Percentiles rank a stretch among this genome's conserved stretches.
Conservation (phyloP, 352 stramenopile species). For the Lagenidium giganteum region DNA sequence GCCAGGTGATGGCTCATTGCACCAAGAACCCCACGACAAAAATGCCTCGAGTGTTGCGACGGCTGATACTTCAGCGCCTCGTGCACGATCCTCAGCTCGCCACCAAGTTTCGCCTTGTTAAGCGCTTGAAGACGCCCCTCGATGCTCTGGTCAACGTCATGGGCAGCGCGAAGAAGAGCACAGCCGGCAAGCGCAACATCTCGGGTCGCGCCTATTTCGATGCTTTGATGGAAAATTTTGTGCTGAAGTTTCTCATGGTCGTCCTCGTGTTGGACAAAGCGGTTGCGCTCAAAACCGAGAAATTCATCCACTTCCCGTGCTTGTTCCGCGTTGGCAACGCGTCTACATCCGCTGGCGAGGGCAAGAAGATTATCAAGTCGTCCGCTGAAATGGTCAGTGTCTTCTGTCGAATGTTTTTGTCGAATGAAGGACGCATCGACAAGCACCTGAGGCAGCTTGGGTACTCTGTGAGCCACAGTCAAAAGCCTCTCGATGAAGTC, state of each 20-base stretch:
- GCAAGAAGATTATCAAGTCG: conserved; percentile 83
- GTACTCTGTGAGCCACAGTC: conserved; percentile 87
- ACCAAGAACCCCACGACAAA: conserved; percentile 15
- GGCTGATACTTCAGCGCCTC: conserved; percentile 62
- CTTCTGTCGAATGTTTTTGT: conserved; percentile 92
- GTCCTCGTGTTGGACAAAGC: conserved; percentile 91
- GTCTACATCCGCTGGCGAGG: too few species aligned
- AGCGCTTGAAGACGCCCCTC: conserved; percentile 60
- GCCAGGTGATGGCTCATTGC: conserved; percentile 33
- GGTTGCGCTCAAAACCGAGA: conserved; percentile 65
- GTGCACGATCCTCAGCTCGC: conserved; percentile 60
- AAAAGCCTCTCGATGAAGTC: conserved; percentile 93
- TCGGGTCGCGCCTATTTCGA: conserved; percentile 76
- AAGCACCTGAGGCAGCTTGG: conserved; percentile 89
- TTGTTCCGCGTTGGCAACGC: conserved; percentile 75
- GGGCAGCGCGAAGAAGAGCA: conserved; percentile 34
- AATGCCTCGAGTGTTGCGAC: conserved; percentile 50
- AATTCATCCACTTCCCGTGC: conserved; percentile 80
- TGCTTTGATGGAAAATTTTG: conserved; percentile 82
- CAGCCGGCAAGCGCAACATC: conserved; percentile 57
- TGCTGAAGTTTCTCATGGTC: conserved; percentile 90
- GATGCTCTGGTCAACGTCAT: conserved; percentile 40
- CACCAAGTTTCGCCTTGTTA: conserved; percentile 56
- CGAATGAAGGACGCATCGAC: conserved; percentile 92
- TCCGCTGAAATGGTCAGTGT: conserved; percentile 89